Conservation (phyloP, 768 basidiomycete species). For the Suillus lakei region DNA sequence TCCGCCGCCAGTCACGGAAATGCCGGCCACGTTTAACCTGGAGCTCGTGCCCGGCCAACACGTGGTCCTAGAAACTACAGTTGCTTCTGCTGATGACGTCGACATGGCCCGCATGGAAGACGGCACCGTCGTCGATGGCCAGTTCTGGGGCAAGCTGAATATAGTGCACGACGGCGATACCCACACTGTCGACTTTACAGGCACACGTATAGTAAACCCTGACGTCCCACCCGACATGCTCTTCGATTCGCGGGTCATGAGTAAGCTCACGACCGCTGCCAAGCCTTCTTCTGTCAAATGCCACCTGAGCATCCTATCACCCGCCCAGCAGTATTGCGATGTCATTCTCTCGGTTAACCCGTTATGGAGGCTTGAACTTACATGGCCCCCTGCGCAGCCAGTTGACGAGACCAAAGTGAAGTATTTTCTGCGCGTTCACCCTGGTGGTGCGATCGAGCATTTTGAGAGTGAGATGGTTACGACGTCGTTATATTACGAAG, state of each 20-base stretch:
- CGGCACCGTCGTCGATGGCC: slow-evolving; percentile 81
- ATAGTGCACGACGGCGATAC: slow-evolving; percentile 79
- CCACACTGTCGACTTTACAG: slow-evolving; percentile 83
- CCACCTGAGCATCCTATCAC: slow-evolving; percentile 74
- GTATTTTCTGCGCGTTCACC: slow-evolving; percentile 82
- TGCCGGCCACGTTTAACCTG: slow-evolving; percentile 85
- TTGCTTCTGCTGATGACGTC: slow-evolving; percentile 78
- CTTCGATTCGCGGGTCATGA: slow-evolving; percentile 78
- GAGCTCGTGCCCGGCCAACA: slow-evolving; percentile 81
- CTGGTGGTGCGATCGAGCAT: slow-evolving; percentile 86
- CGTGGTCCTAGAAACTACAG: slow-evolving; percentile 79
- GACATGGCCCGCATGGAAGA: slow-evolving; percentile 95
- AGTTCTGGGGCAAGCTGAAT: slow-evolving; percentile 88
- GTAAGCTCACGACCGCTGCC: slow-evolving; percentile 73
- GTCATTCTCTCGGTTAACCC: slow-evolving; percentile 72
- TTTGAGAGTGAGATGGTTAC: slow-evolving; percentile 82
- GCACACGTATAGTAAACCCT: slow-evolving; percentile 70
- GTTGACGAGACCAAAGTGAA: slow-evolving; percentile 75
- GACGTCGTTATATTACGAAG: slow-evolving; percentile 86
- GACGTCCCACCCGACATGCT: slow-evolving; percentile 70
- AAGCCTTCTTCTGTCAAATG: slow-evolving; percentile 80
- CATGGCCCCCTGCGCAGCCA: slow-evolving; percentile 80
- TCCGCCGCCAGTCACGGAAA: slow-evolving; percentile 78
- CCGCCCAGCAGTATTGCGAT: slow-evolving; percentile 79
- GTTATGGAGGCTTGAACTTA: slow-evolving; percentile 74